These are phyloP conservation scores for Passalora sequoiae DNA, from an alignment of 2,329 filamentous ascomycete species.

Conservation along the genomic window DNA sequence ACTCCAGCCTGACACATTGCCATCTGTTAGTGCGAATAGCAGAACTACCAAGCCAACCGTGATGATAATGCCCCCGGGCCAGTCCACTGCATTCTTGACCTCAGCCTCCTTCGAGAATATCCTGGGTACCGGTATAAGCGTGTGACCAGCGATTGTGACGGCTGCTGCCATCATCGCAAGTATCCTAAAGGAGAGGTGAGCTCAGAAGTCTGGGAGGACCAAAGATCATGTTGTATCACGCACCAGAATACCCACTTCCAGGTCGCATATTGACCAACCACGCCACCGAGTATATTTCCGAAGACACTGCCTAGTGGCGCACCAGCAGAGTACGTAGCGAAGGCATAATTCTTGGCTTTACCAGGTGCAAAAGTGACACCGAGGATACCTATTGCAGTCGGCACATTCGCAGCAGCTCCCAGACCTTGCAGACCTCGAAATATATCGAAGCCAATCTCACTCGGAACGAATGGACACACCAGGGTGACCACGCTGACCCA, in stretches of 20 bases:
- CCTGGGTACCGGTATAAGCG: slow-evolving; percentile 55
- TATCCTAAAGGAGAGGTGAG: no score
- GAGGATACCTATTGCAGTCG: slow-evolving; percentile 65
- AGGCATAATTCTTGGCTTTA: slow-evolving; percentile 66
- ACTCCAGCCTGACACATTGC: slow-evolving; percentile 63
- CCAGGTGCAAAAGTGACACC: slow-evolving; percentile 63
- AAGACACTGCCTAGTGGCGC: slow-evolving; percentile 60
- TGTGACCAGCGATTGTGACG: slow-evolving; percentile 53
- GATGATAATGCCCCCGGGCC: slow-evolving; percentile 60
- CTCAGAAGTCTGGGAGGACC: no score
- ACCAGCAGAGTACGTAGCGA: slow-evolving; percentile 59
- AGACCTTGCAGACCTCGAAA: slow-evolving; percentile 63
- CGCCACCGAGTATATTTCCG: slow-evolving; percentile 60
- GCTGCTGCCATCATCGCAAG: slow-evolving; percentile 56
- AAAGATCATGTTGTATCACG: no score
- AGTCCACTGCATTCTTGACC: slow-evolving; percentile 54
- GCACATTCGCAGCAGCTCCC: slow-evolving; percentile 64
- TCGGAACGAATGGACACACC: slow-evolving; percentile 58
- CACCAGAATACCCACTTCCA: slow-evolving; percentile 68
- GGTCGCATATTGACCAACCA: slow-evolving; percentile 57
- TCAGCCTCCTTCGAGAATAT: slow-evolving; percentile 10
- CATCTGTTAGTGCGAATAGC: slow-evolving; percentile 63
- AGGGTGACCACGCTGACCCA: slow-evolving; percentile 58
- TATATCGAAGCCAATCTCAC: slow-evolving; percentile 63
- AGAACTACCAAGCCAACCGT: slow-evolving; percentile 59